phyloP scores from a whole-genome alignment of 768 basidiomycete genomes.

The Rhodotorula kratochvilovae region DNA sequence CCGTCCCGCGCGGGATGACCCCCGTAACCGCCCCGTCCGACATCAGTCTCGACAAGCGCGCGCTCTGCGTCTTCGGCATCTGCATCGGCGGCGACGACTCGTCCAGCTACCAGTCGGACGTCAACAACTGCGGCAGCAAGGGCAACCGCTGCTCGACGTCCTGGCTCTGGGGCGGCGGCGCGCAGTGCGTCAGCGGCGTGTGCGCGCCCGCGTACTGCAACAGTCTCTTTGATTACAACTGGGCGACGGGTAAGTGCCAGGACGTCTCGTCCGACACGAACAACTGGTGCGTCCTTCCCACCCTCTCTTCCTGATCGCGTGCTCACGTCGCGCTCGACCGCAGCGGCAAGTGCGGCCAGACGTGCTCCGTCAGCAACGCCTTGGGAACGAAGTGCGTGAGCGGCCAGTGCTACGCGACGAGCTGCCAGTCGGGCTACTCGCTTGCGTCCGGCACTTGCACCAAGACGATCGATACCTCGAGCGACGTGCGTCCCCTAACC shows the following conservation, averaged over 20 bases:
- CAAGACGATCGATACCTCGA: conserved; percentile 23
- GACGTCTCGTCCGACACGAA: conserved; percentile 19
- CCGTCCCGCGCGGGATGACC: conserved; percentile 4
- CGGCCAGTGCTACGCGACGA: conserved; percentile 17
- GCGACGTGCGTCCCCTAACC: conserved; percentile 10
- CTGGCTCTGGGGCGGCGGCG: conserved; percentile 20
- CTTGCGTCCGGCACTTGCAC: conserved; percentile 22
- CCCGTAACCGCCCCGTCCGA: conserved; percentile 14
- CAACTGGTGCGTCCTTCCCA: conserved; percentile 25
- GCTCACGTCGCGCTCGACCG: not conserved
- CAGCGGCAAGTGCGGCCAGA: conserved; percentile 31
- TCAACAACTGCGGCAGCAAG: conserved; percentile 26
- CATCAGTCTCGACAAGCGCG: conserved; percentile 23
- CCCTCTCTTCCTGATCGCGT: not conserved
- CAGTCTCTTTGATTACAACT: conserved; percentile 28
- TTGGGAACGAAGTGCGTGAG: conserved; percentile 1
- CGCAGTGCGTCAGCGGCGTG: conserved; percentile 14
- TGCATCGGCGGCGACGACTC: conserved; percentile 4
- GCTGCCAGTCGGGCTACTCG: conserved; percentile 28
- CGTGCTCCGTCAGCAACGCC: conserved; percentile 21
- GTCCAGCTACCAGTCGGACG: conserved; percentile 3
- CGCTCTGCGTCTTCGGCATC: conserved; percentile 19
- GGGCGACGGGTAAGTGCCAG: conserved; percentile 17
- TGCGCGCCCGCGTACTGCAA: conserved; percentile 23
- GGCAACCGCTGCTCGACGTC: conserved; percentile 1